Percentiles rank a stretch among this genome's conserved stretches.
These are phyloP conservation scores for Trypanosoma cruzi DNA, from an alignment of 208 protist genomes.

Conservation along the genomic window DNA sequence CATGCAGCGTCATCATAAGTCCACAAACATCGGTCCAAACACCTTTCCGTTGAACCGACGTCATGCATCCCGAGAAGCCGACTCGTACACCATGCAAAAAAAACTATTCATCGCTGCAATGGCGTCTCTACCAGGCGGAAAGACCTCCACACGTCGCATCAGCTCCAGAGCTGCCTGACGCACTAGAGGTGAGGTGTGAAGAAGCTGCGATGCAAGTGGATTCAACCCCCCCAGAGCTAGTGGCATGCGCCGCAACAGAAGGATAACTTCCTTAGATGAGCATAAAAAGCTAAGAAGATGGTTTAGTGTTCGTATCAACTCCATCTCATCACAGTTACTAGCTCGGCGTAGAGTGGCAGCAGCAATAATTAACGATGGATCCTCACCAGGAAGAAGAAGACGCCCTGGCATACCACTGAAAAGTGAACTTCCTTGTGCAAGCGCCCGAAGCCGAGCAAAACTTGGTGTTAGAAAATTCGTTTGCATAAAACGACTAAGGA, in stretches of 20 bases:
- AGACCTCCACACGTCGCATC: conserved; percentile 44
- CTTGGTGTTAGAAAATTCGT: conserved; percentile 37
- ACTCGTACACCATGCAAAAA: conserved; percentile 64
- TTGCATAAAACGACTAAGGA: conserved; percentile 22
- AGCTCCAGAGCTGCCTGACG: conserved; percentile 41
- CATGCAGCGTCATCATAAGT: not conserved
- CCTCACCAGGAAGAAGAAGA: conserved; percentile 46
- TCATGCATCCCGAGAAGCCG: conserved; percentile 15
- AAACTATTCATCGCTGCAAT: conserved; percentile 75
- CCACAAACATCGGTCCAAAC: not conserved
- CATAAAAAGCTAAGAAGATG: conserved; percentile 41
- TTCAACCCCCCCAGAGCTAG: conserved; percentile 60
- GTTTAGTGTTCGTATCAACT: conserved; percentile 45
- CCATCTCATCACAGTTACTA: conserved; percentile 28
- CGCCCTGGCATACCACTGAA: conserved; percentile 31
- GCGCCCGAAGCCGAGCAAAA: conserved; percentile 26
- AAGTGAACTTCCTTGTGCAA: conserved; percentile 45
- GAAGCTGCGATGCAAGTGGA: conserved; percentile 66
- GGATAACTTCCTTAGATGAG: conserved; percentile 40
- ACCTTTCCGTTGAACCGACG: not conserved
- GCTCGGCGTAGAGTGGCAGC: conserved; percentile 54
- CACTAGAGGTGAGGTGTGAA: conserved; percentile 41
- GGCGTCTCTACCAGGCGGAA: conserved; percentile 51
- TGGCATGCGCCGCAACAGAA: conserved; percentile 76
- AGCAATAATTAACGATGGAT: conserved; percentile 37